Percentiles rank a stretch among this genome's conserved stretches.
phyloP scores from a whole-genome alignment of 192 early-diverging fungal species.

The Coemansia sp. region DNA sequence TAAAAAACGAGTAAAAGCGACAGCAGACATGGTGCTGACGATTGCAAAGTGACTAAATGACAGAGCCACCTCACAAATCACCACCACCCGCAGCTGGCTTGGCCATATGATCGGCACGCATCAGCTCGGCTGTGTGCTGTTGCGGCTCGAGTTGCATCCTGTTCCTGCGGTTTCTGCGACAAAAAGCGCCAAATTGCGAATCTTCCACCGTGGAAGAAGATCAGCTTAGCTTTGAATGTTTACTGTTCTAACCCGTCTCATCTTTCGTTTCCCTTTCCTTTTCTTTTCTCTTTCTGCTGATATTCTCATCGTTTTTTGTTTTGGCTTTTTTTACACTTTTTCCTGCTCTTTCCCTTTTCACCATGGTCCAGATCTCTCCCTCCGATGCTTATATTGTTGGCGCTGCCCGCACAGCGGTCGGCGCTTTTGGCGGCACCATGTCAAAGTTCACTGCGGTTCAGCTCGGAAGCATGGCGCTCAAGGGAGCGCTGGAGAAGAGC shows the following conservation, averaged over 20 bases:
- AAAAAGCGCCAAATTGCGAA: neutral
- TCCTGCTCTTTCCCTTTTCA: neutral
- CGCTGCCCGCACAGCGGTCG: constrained; percentile 87
- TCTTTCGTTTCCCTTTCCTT: neutral
- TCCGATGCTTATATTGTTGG: constrained; percentile 84
- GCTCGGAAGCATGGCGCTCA: constrained; percentile 86
- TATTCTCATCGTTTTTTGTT: too few relatives aligned
- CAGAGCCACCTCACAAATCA: neutral
- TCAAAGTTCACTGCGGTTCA: constrained; percentile 77
- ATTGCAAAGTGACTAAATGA: neutral
- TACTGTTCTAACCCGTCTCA: neutral
- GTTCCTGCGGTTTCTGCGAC: neutral
- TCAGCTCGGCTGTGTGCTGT: neutral
- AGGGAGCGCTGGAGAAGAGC: constrained; percentile 62
- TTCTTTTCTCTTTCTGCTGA: neutral
- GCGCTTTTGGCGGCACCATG: constrained; percentile 87
- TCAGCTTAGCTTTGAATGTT: neutral
- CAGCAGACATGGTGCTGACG: too few relatives aligned
- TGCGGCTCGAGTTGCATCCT: neutral
- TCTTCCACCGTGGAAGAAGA: neutral
- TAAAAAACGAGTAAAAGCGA: too few relatives aligned
- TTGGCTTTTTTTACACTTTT: too few relatives aligned
- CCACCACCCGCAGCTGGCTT: neutral
- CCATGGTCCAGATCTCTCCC: constrained; percentile 29
- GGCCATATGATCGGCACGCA: neutral